Evolutionary conservation across 345 rosid genomes (phyloP), one percentile per base, ranked within the genome.

Genomic region (Linum usitatissimum): DNA sequence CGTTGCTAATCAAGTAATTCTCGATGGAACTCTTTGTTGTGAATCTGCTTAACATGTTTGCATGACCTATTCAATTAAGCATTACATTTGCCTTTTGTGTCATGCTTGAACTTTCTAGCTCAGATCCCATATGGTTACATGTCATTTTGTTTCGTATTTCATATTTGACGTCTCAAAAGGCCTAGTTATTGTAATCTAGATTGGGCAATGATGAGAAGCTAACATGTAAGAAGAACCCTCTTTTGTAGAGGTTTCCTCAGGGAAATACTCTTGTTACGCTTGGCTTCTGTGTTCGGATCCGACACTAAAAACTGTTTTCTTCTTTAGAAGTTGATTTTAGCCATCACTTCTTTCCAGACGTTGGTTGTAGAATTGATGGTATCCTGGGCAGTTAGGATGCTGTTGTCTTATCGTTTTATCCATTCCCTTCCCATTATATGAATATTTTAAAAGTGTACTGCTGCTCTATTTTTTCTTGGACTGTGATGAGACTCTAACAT

Each of bases 1-100:
- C 65, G 87, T 85, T 48, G 68, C 40, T 7, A 87, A 77, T 76
- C 88, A 83, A 84, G 91, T 84, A 75, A 31, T 21, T 39, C 28
- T 3, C 14, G 0, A 4, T 15, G 9, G n/a, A 55, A 31, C 14
- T 23, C 28, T 34, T 34, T 34, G 1, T 7, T 1, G 38, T 23
- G 28, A 23, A 23, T 23, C 28, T 23, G 28, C 28, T 23, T 23
- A 23, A 23, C 28, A 23, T 2, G 2, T 23, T 23, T 23, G 28
- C 28, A 0, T 23, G 28, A 23, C 2, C 28, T 23, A 23, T 23
- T 23, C 28, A 23, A 23, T 23, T 23, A 23, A 23, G 28, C 28
- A 23, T 23, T 2, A 34, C 8, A 34, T 34, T 34, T 5, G 8
- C 13, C 39, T n/a, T 56, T 55, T 15, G 1, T 61, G 15, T n/a